Conservation (phyloP, 2,329 filamentous ascomycete genomes). For the Huntiella savannae region DNA sequence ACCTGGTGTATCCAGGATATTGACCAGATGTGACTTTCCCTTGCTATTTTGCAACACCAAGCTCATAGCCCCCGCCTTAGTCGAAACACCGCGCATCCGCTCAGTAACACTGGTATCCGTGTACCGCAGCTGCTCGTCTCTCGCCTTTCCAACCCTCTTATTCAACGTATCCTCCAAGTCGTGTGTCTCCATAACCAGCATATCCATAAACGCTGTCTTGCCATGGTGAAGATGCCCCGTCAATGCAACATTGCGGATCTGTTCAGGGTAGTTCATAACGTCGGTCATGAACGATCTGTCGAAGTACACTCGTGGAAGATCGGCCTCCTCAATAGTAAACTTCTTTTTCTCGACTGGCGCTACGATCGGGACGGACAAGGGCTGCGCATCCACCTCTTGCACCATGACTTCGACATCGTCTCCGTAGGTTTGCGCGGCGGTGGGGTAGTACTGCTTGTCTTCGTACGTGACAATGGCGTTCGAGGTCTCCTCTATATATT, state of each 20-base stretch:
- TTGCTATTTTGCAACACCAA: conserved; percentile 72
- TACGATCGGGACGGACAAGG: conserved; percentile 80
- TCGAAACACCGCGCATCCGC: conserved; percentile 71
- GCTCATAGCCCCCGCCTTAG: conserved; percentile 90
- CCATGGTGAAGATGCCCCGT: conserved; percentile 91
- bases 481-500: conserved; percentile 48
- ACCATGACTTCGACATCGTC: conserved; percentile 87
- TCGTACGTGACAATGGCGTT: conserved; percentile 97
- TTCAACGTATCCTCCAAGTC: conserved; percentile 64
- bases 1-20: conserved; percentile 87
- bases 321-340: conserved; percentile 81
- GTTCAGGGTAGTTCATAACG: conserved; percentile 86
- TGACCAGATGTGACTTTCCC: conserved; percentile 87
- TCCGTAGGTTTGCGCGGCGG: conserved; percentile 90
- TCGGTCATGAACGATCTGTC: conserved; percentile 86
- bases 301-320: conserved; percentile 75
- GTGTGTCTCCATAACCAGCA: conserved; percentile 91
- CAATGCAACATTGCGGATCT: conserved; percentile 81
- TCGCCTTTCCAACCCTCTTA: conserved; percentile 58
- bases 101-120: conserved; percentile 85
- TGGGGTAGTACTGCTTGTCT: conserved; percentile 98
- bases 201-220: conserved; percentile 96
- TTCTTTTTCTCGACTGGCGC: conserved; percentile 87
- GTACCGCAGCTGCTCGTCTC: conserved; percentile 82
- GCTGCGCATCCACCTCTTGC: conserved; percentile 91